Percentiles rank a stretch among this genome's conserved stretches.
Evolutionary conservation across 768 basidiomycete species (phyloP).

Genomic region (Amanita jacksonii): DNA sequence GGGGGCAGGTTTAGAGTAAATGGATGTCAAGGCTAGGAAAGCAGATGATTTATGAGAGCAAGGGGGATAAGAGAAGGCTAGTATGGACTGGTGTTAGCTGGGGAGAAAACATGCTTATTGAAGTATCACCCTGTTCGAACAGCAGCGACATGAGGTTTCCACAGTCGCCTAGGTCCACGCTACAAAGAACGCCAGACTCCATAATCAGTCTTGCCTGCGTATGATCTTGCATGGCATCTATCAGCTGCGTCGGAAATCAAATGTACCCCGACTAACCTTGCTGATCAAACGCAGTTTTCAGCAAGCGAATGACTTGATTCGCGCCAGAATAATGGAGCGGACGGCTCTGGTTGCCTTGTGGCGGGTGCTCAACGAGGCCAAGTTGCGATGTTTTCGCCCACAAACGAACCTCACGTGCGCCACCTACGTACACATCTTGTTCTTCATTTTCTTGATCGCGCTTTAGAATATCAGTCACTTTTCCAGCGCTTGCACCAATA

Average conservation of each 20-base stretch:
- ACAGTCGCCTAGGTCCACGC: slow-evolving; percentile 19
- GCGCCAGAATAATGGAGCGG: slow-evolving; percentile 13
- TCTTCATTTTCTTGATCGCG: slow-evolving; percentile 25
- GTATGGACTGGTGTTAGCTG: too few species aligned
- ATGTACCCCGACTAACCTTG: slow-evolving; percentile 22
- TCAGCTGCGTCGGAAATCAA: slow-evolving; percentile 3
- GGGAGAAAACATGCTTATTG: neutral
- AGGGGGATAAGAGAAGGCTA: slow-evolving; percentile 1
- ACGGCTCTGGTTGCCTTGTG: neutral
- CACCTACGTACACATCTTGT: slow-evolving; percentile 15
- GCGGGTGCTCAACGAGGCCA: neutral
- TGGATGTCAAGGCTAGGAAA: slow-evolving; percentile 2
- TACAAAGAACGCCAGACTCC: slow-evolving; percentile 29
- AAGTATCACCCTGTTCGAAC: slow-evolving; percentile 29
- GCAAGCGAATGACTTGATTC: slow-evolving; percentile 15
- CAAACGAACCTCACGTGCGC: slow-evolving; percentile 6
- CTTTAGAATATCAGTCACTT: slow-evolving; percentile 33
- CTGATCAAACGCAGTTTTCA: slow-evolving; percentile 22
- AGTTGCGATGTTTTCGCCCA: slow-evolving; percentile 7
- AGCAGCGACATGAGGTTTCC: slow-evolving; percentile 15
- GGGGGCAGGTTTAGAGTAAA: neutral
- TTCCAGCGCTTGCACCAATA: slow-evolving; percentile 31
- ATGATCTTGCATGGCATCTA: slow-evolving; percentile 25
- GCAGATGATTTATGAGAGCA: neutral
- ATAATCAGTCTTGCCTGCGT: slow-evolving; percentile 29